phyloP scores from a whole-genome alignment of 1,139 yeast species.

The Magnusiomyces suaveolens region DNA sequence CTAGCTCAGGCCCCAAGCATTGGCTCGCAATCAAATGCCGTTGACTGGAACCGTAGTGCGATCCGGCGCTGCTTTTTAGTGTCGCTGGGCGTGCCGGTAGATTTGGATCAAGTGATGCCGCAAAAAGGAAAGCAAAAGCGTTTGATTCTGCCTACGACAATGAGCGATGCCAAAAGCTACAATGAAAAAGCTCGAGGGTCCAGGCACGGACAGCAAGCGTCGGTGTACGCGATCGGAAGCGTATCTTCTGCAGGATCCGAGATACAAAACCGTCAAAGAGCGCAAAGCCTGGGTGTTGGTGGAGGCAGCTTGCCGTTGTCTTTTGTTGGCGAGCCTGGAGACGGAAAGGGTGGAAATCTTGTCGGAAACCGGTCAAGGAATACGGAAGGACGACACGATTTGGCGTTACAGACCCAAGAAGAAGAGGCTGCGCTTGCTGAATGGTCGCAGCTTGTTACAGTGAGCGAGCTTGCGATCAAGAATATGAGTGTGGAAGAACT shows the following conservation, averaged over 20 bases:
- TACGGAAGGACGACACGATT: no score
- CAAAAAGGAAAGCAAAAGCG: constrained; percentile 24
- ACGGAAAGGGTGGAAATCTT: constrained; percentile 3
- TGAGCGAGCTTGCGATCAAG: constrained; percentile 30
- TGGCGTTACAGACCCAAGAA: constrained; percentile 6
- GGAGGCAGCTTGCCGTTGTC: background rate
- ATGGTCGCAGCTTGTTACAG: constrained; percentile 30
- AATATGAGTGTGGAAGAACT: constrained; percentile 32
- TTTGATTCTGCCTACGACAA: constrained; percentile 23
- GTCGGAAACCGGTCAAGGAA: no score
- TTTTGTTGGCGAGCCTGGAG: constrained; percentile 1
- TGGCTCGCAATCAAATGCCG: constrained; percentile 19
- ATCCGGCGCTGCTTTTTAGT: constrained; percentile 48
- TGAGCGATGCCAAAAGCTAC: no score
- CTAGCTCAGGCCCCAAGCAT: constrained; percentile 21
- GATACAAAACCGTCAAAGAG: no score
- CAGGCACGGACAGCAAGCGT: no score
- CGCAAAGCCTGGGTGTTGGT: background rate
- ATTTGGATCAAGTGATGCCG: constrained; percentile 43
- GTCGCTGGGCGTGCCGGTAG: constrained; percentile 51
- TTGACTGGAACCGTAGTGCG: constrained; percentile 50
- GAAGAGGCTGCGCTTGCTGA: constrained; percentile 12
- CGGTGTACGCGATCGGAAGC: no score
- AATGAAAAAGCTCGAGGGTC: no score
- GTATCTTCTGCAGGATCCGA: no score